Evolutionary conservation across 352 stramenopile species (phyloP).

Genomic region (Phytophthora europaea): DNA sequence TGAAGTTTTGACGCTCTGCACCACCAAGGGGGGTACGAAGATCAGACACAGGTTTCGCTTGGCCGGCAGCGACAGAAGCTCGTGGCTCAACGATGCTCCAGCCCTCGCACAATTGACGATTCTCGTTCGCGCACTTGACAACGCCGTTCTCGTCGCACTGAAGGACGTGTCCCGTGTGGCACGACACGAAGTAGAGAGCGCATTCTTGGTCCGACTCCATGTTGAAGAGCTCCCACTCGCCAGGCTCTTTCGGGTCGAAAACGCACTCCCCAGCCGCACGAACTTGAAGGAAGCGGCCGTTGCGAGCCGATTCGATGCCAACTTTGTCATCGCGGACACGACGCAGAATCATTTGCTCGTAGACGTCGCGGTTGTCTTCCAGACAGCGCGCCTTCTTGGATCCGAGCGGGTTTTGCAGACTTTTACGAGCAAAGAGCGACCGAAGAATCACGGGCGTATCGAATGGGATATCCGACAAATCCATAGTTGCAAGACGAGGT

Average conservation of each 20-base stretch:
- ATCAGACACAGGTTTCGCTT: not conserved
- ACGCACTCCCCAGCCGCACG: conserved; percentile 34
- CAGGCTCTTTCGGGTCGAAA: conserved; percentile 40
- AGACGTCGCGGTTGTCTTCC: conserved; percentile 35
- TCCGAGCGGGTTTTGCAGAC: conserved; percentile 42
- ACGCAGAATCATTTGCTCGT: conserved; percentile 43
- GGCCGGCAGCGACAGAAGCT: not conserved
- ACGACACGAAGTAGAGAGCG: conserved; percentile 44
- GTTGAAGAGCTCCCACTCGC: conserved; percentile 42
- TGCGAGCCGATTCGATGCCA: conserved; percentile 38
- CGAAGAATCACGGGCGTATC: conserved; percentile 41
- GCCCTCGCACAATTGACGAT: conserved; percentile 24
- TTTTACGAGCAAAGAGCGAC: conserved; percentile 27
- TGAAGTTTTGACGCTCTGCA: conserved; percentile 27
- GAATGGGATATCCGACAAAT: conserved; percentile 46
- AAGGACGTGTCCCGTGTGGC: conserved; percentile 38
- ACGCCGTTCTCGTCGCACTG: conserved; percentile 28
- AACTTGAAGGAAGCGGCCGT: conserved; percentile 42
- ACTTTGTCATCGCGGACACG: conserved; percentile 43
- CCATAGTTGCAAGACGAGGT: conserved; percentile 17
- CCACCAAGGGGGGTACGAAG: conserved; percentile 5
- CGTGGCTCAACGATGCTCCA: conserved; percentile 42
- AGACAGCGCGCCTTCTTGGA: conserved; percentile 46
- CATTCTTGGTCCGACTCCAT: conserved; percentile 43
- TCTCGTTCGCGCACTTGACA: conserved; percentile 37